Percentiles rank a stretch among this genome's conserved stretches.
phyloP scores from a whole-genome alignment of 2,329 filamentous ascomycete genomes.

The Triangularia verruculosa region DNA sequence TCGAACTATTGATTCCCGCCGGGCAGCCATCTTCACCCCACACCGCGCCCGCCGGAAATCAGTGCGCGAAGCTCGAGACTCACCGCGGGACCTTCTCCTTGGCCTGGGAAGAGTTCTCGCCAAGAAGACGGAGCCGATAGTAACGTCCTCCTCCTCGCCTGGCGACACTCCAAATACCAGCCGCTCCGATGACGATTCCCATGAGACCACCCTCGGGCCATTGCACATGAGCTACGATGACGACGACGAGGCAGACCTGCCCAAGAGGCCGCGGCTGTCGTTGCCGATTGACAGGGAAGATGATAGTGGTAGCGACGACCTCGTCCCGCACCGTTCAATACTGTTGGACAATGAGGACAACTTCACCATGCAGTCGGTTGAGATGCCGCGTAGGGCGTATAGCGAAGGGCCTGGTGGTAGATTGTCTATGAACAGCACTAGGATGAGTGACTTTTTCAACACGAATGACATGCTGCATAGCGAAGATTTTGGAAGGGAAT shows the following conservation, averaged over 20 bases:
- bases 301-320: slow-evolving; percentile 50
- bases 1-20: slow-evolving; percentile 56
- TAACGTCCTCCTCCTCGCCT: slow-evolving; percentile 47
- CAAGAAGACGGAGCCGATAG: slow-evolving; percentile 43
- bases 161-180: slow-evolving; percentile 12
- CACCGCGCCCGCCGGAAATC: slow-evolving; percentile 57
- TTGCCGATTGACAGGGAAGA: slow-evolving; percentile 37
- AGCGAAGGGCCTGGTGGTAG: slow-evolving; percentile 46
- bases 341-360: slow-evolving; percentile 55
- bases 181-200: slow-evolving; percentile 12
- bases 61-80: slow-evolving; percentile 53
- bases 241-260: slow-evolving; percentile 27
- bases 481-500: slow-evolving; percentile 44
- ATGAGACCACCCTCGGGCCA: slow-evolving; percentile 25
- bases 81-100: slow-evolving; percentile 52
- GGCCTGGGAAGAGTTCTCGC: slow-evolving; percentile 55
- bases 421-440: slow-evolving; percentile 52
- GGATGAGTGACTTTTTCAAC: slow-evolving; percentile 52
- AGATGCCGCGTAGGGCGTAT: slow-evolving; percentile 53
- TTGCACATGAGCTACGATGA: slow-evolving; percentile 21
- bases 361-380: slow-evolving; percentile 57
- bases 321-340: slow-evolving; percentile 53
- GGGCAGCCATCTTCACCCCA: slow-evolving; percentile 58
- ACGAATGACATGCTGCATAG: slow-evolving; percentile 36
- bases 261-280: slow-evolving; percentile 27